These are phyloP conservation scores for Saturnispora ahearnii DNA, from an alignment of 805 yeast species.

Conservation along the genomic window DNA sequence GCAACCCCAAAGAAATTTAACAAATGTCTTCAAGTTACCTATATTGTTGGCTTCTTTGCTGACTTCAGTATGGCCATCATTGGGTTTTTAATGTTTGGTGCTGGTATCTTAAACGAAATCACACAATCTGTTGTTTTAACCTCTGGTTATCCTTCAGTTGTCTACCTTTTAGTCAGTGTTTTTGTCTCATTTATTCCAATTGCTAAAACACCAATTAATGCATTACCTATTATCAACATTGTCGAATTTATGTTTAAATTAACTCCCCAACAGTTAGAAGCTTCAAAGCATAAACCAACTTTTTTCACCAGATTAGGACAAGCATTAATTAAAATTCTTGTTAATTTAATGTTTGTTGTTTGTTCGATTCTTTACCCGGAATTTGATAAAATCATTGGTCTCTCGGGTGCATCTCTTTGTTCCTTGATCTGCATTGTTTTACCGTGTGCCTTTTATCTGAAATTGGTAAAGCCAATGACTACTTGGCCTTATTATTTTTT, in stretches of 20 bases:
- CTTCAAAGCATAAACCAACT: conserved; percentile 10
- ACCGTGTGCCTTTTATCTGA: conserved; percentile 69
- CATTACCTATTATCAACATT: conserved; percentile 78
- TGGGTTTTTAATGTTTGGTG: conserved; percentile 79
- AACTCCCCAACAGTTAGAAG: conserved; percentile 22
- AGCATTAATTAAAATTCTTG: conserved; percentile 35
- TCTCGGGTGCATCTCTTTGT: conserved; percentile 77
- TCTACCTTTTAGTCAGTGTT: conserved; percentile 48
- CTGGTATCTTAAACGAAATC: conserved; percentile 55
- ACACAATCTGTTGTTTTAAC: conserved; percentile 66
- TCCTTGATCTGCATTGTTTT: conserved; percentile 70
- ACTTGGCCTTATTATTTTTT: conserved; percentile 36
- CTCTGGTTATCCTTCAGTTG: conserved; percentile 56
- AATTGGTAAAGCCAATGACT: conserved; percentile 41
- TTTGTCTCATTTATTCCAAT: conserved; percentile 74
- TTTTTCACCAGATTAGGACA: conserved; percentile 10
- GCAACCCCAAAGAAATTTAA: conserved; percentile 55
- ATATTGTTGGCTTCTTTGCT: conserved; percentile 46
- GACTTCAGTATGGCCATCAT: conserved; percentile 54
- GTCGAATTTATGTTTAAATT: conserved; percentile 40
- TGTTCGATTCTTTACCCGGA: conserved; percentile 71
- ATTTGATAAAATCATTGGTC: conserved; percentile 76
- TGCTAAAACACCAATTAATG: conserved; percentile 80
- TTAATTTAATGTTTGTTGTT: conserved; percentile 53
- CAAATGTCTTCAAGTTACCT: conserved; percentile 46